A percentile compares a stretch with the other conserved stretches of the same genome.
These are phyloP conservation scores for Podospora tetraspora DNA, from an alignment of 495 filamentous ascomycete genomes.

Conservation along the genomic window DNA sequence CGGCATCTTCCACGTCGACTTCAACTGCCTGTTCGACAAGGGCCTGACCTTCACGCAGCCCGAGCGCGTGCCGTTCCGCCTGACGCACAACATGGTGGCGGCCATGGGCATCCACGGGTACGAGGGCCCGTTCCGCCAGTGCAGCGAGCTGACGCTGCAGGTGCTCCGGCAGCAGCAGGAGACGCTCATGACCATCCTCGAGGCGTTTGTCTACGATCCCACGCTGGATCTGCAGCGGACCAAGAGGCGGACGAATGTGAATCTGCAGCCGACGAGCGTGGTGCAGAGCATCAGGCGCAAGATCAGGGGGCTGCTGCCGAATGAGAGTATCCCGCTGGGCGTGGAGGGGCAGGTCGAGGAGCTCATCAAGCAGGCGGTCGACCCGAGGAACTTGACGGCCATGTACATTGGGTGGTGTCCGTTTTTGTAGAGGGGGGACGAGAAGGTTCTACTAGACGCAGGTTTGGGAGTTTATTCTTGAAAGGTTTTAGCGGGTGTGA, in stretches of 20 bases:
- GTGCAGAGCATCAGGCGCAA: constrained; percentile 85
- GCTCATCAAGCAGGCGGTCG: constrained; percentile 76
- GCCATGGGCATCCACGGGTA: constrained; percentile 92
- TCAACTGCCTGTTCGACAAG: constrained; percentile 99
- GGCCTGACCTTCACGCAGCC: constrained; percentile 93
- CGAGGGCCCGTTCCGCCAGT: constrained; percentile 87
- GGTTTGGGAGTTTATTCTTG: neutral
- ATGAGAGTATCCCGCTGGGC: constrained; percentile 83
- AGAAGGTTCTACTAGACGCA: neutral
- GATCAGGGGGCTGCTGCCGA: constrained; percentile 72
- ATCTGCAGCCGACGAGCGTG: constrained; percentile 82
- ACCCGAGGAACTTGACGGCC: constrained; percentile 65
- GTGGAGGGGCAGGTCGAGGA: constrained; percentile 96
- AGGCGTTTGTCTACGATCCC: constrained; percentile 94
- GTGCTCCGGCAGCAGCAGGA: constrained; percentile 89
- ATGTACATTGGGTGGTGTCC: constrained; percentile 99
- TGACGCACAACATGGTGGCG: constrained; percentile 97
- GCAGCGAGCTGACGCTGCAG: constrained; percentile 77
- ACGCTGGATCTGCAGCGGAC: constrained; percentile 85
- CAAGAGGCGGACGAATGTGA: constrained; percentile 61
- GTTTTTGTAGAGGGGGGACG: constrained; percentile 64
- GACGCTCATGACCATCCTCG: constrained; percentile 91
- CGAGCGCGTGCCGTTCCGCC: constrained; percentile 91
- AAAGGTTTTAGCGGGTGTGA: neutral
- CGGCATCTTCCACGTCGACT: constrained; percentile 95